Conservation (phyloP, 148 eudicot genomes). For the Heliosperma pusillum region DNA sequence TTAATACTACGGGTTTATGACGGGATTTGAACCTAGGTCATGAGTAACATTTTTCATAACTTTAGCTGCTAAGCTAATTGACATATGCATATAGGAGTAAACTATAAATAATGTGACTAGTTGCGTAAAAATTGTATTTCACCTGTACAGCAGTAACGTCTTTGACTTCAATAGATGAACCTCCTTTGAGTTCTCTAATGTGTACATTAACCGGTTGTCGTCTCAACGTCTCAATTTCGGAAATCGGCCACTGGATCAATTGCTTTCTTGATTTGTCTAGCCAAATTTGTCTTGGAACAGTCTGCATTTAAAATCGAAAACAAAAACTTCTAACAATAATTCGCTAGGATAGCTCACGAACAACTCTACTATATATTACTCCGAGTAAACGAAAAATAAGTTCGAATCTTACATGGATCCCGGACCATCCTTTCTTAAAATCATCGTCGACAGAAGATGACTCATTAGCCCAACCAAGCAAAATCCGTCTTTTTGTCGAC, state of each 20-base stretch:
- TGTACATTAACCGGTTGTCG: constrained; percentile 19
- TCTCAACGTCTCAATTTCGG: constrained; percentile 47
- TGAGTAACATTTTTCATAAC: too few species aligned
- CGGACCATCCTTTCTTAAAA: constrained; percentile 61
- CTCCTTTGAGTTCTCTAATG: constrained; percentile 28
- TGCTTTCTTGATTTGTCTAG: constrained; percentile 49
- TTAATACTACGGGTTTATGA: too few species aligned
- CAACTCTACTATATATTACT: too few species aligned
- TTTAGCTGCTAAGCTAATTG: too few species aligned
- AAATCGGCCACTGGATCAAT: constrained; percentile 69
- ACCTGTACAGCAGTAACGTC: constrained; percentile 61
- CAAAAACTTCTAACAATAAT: too few species aligned
- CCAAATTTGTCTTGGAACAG: constrained; percentile 55
- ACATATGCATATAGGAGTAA: too few species aligned
- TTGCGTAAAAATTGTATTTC: too few species aligned
- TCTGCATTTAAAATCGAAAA: constrained; percentile 26
- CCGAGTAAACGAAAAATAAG: background rate
- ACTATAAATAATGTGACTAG: too few species aligned
- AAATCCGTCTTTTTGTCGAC: constrained; percentile 43
- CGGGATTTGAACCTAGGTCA: too few species aligned
- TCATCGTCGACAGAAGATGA: constrained; percentile 27
- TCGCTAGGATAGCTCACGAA: too few species aligned
- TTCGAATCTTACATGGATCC: constrained; percentile 49
- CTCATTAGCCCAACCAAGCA: constrained; percentile 72
- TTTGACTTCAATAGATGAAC: constrained; percentile 38